Percentiles rank a stretch among this genome's conserved stretches.
These are phyloP conservation scores for Gigaspora rosea DNA, from an alignment of 192 early-diverging fungal species.

Conservation along the genomic window DNA sequence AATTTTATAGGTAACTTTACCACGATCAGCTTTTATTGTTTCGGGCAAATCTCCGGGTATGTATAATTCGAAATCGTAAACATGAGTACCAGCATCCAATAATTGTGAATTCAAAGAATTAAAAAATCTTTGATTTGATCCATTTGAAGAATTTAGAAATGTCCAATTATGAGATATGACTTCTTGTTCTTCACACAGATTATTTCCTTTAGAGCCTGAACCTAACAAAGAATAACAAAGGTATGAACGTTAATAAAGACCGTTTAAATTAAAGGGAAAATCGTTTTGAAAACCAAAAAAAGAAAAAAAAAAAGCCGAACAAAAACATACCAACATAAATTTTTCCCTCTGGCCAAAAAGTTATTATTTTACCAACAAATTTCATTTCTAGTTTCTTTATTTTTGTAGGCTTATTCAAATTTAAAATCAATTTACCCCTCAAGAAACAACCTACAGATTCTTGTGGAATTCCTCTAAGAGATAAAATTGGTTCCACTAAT, in stretches of 20 bases:
- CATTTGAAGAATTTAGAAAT: background rate
- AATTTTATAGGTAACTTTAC: background rate
- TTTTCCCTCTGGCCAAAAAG: background rate
- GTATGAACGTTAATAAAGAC: background rate
- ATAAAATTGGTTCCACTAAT: slow-evolving; percentile 2
- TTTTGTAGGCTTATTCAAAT: slow-evolving; percentile 14
- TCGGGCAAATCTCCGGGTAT: background rate
- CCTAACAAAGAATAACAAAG: background rate
- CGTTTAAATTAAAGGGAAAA: background rate
- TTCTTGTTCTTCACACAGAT: background rate
- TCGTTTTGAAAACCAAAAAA: background rate
- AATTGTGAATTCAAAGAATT: background rate
- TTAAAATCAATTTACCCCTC: slow-evolving; percentile 19
- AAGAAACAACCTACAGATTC: slow-evolving; percentile 15
- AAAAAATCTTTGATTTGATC: background rate
- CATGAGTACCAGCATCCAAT: background rate
- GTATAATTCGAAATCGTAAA: slow-evolving; percentile 9
- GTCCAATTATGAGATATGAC: slow-evolving; percentile 19
- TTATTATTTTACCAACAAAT: slow-evolving; percentile 8
- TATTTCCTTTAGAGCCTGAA: background rate
- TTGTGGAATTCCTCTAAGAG: background rate
- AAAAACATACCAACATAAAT: slow-evolving; percentile 1
- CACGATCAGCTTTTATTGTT: background rate
- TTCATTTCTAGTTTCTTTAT: slow-evolving; percentile 16
- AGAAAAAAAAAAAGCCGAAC: too few relatives aligned